phyloP scores from a whole-genome alignment of 495 filamentous ascomycete genomes.

The Amniculicola lignicola region DNA sequence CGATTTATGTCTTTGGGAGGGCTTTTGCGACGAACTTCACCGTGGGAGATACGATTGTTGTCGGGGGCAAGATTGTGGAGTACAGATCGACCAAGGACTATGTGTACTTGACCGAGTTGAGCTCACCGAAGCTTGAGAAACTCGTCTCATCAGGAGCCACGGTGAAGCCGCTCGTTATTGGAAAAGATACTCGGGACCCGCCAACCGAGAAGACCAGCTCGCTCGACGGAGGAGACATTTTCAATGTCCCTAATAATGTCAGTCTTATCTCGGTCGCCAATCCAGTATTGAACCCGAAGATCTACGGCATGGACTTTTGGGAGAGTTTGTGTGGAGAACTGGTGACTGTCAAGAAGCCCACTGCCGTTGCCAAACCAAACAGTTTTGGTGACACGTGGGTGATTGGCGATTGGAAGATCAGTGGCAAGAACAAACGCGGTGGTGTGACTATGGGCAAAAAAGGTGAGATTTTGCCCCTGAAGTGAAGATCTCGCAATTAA shows the following conservation, averaged over 20 bases:
- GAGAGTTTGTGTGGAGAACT: constrained; percentile 58
- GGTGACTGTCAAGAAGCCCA: constrained; percentile 51
- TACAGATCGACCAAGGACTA: constrained; percentile 52
- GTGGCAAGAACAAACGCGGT: constrained; percentile 52
- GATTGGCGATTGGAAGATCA: constrained; percentile 52
- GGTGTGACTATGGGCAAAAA: constrained; percentile 51
- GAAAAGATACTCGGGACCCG: constrained; percentile 47
- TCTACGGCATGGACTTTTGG: constrained; percentile 65
- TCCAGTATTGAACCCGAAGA: constrained; percentile 50
- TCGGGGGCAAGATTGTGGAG: constrained; percentile 55
- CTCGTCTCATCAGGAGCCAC: constrained; percentile 48
- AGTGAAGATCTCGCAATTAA: not conserved
- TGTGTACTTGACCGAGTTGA: constrained; percentile 58
- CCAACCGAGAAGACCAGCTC: constrained; percentile 52
- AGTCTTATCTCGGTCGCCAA: constrained; percentile 53
- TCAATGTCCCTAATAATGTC: constrained; percentile 53
- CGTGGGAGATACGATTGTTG: constrained; percentile 56
- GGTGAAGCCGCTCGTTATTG: constrained; percentile 53
- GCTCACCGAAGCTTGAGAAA: constrained; percentile 45
- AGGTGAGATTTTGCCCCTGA: constrained; percentile 9
- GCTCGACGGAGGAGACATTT: constrained; percentile 55
- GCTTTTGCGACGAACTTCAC: constrained; percentile 43
- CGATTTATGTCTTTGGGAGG: constrained; percentile 55
- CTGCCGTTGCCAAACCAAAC: constrained; percentile 51
- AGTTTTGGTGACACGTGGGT: constrained; percentile 63